phyloP scores from a whole-genome alignment of 495 filamentous ascomycete genomes.

The Elaphomyces granulatus region DNA sequence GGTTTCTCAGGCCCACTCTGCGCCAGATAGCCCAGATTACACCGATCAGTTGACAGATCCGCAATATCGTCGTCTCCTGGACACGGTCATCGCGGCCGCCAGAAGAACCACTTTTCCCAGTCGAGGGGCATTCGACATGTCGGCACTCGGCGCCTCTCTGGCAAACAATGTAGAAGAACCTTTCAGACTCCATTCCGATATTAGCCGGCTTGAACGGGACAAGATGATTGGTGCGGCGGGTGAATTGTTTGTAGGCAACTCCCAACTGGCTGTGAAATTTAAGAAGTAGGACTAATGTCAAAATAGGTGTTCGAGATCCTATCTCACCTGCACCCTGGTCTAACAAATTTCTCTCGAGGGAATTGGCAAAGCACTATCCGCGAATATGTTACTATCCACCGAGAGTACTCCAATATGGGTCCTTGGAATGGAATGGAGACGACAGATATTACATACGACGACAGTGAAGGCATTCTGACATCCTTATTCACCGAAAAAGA shows the following conservation, averaged over 20 bases:
- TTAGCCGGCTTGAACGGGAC: slow-evolving; percentile 20
- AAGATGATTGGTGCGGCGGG: slow-evolving; percentile 30
- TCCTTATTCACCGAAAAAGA: slow-evolving; percentile 17
- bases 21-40: too few species aligned
- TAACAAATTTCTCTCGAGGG: slow-evolving; percentile 12
- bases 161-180: too few species aligned
- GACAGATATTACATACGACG: slow-evolving; percentile 29
- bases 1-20: too few species aligned
- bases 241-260: slow-evolving; percentile 31
- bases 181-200: too few species aligned
- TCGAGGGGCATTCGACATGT: too few species aligned
- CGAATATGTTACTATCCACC: slow-evolving; percentile 17
- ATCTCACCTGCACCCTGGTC: slow-evolving; percentile 9
- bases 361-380: slow-evolving; percentile 36
- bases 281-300: background rate
- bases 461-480: slow-evolving; percentile 20
- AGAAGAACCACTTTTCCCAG: background rate
- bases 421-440: slow-evolving; percentile 27
- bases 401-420: slow-evolving; percentile 21
- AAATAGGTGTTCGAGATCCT: slow-evolving; percentile 31
- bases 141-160: too few species aligned
- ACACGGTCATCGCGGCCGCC: background rate
- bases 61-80: too few species aligned
- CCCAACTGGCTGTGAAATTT: background rate
- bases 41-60: too few species aligned